Evolutionary conservation across 805 yeast genomes (phyloP).

Genomic region (Sugiyamaella smithiae): DNA sequence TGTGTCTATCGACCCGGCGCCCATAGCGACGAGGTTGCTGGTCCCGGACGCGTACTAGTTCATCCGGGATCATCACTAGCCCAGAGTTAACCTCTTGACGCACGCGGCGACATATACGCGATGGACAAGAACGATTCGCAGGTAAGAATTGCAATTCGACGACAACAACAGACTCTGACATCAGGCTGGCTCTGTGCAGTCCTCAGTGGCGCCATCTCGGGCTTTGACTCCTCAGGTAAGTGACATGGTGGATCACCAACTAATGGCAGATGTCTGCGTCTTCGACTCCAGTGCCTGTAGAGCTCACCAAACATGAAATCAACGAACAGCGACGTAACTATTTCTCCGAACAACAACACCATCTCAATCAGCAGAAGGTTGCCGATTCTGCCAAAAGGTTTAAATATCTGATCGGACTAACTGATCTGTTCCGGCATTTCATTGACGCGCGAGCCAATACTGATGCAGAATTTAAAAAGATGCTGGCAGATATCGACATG

Average conservation of each 20-base stretch:
- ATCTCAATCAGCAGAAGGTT: conserved; percentile 29
- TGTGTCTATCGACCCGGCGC: no score
- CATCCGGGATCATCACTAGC: no score
- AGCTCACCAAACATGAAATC: conserved; percentile 26
- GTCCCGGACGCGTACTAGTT: no score
- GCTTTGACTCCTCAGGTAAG: conserved; percentile 18
- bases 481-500: conserved; percentile 33
- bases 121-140: conserved; percentile 1
- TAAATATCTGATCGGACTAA: conserved; percentile 73
- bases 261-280: conserved; percentile 7
- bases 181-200: conserved; percentile 7
- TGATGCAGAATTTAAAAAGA: conserved; percentile 56
- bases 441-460: conserved; percentile 77
- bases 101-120: no score
- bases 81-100: no score
- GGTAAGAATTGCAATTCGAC: not conserved
- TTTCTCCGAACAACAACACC: conserved; percentile 30
- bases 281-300: conserved; percentile 24
- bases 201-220: conserved; percentile 16
- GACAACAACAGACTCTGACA: not conserved
- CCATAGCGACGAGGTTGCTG: no score
- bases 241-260: not conserved
- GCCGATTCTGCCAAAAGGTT: conserved; percentile 74
- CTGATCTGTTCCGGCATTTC: conserved; percentile 85
- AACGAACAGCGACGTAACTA: conserved; percentile 28